Base-by-base conservation (phyloP, 2,329 filamentous ascomycete genomes). In the Neofusicoccum ribis region DNA sequence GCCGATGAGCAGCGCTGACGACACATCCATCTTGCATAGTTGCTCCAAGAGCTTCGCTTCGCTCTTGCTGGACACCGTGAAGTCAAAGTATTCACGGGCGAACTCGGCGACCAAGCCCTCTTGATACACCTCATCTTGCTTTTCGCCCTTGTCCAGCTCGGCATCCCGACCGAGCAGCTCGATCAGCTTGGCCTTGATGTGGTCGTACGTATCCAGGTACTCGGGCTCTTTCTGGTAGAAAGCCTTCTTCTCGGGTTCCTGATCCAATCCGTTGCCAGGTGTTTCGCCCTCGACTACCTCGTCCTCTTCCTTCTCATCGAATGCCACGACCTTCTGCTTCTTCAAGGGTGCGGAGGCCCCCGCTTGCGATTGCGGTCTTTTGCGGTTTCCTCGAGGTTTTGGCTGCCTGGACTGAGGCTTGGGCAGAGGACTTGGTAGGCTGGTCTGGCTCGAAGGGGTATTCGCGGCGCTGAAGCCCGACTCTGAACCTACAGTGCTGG, bases 51-150 rank as follows among this genome's bases (percentile, higher is more conserved):
- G 1, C 15, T 9, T 17, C 12, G 39, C 41, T 3, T 65, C 43
- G 8, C 34, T 34, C 9, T 59, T 27, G 15, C 2, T 36, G 37
- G 17, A 44, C 4, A 34, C 23, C 17, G 3, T 15, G 62, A 64
- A 64, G 1, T n/a, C 17, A 23, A 64, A 64, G 17, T 44, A 34
- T 2, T 39, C 15, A 3, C n/a, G 7, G 4, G 46, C 64, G 27
- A 65, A 65, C 6, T n/a, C 15, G 20, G 15, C 14, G 36, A 62
- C 36, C 50, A 62, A 15, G 34, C 59, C 59, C 6, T n/a, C 31
- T 14, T 15, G 37, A 1, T 20, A 1, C 15, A 39, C 31, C 3
- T 6, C 15, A 23, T 34, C n/a, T 27, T 15, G 46, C n/a, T n/a
- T 36, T 5, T 31, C 37, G 11, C 51, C 36, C 15, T n/a, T 23